Evolutionary conservation across 176 grass and related monocot genomes (phyloP).

Genomic region (Eleusine indica): DNA sequence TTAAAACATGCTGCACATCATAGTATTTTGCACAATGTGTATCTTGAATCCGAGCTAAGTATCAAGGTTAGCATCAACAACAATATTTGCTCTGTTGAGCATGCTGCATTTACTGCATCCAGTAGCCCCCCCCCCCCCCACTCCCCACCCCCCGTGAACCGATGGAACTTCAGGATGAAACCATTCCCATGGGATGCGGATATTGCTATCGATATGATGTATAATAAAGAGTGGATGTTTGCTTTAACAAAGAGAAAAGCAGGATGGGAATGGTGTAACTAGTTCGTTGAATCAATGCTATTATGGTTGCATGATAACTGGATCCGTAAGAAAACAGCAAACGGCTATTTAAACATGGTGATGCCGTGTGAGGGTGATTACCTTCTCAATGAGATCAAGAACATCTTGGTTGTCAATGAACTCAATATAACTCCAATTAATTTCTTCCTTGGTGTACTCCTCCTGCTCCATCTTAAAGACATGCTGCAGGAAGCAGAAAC

Average conservation of each 20-base stretch:
- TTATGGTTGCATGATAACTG: constrained; percentile 10
- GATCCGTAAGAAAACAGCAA: constrained; percentile 17
- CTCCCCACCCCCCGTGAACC: neutral
- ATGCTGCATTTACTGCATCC: constrained; percentile 7
- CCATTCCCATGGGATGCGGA: neutral
- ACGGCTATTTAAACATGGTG: constrained; percentile 13
- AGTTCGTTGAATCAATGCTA: constrained; percentile 1
- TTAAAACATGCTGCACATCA: neutral
- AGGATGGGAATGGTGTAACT: neutral
- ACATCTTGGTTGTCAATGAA: constrained; percentile 96
- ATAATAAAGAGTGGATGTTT: neutral
- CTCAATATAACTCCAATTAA: constrained; percentile 99
- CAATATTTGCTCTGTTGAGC: constrained; percentile 22
- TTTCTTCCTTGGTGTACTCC: constrained; percentile 99
- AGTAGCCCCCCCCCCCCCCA: neutral
- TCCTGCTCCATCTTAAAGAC: constrained; percentile 99
- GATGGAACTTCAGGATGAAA: constrained; percentile 14
- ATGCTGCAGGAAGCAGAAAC: constrained; percentile 70
- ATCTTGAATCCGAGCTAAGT: constrained; percentile 40
- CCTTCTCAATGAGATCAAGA: constrained; percentile 99
- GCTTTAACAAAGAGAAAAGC: neutral
- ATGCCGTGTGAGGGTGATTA: constrained; percentile 32
- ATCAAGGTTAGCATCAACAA: constrained; percentile 19
- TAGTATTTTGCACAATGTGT: neutral
- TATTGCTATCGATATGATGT: constrained; percentile 6